phyloP scores from a whole-genome alignment of 805 yeast species.

The Millerozyma miso region DNA sequence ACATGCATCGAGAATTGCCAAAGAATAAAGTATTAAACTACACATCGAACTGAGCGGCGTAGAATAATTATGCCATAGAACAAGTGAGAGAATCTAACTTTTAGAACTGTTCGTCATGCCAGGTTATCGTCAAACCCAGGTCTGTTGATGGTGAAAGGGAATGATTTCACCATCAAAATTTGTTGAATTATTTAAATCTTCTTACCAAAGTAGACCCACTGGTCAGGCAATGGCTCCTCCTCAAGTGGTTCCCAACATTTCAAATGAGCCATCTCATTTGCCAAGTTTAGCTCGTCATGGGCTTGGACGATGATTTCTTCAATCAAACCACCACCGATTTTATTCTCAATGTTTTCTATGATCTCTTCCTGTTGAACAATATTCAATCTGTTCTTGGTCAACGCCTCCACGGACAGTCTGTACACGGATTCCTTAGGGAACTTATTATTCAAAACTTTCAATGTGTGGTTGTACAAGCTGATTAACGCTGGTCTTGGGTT shows the following conservation, averaged over 20 bases:
- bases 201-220: constrained; percentile 79
- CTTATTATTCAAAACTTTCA: constrained; percentile 50
- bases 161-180: too few relatives aligned
- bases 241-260: constrained; percentile 77
- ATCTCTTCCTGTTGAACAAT: constrained; percentile 63
- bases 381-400: constrained; percentile 65
- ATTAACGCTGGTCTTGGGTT: constrained; percentile 77
- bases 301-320: constrained; percentile 84
- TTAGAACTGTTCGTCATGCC: neutral
- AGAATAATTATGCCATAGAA: neutral
- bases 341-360: constrained; percentile 60
- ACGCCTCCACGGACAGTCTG: constrained; percentile 65
- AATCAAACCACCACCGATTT: constrained; percentile 78
- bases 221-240: constrained; percentile 75
- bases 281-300: constrained; percentile 68
- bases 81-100: neutral
- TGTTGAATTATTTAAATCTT: constrained; percentile 38
- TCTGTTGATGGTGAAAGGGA: too few relatives aligned
- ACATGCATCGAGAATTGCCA: neutral
- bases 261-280: constrained; percentile 62
- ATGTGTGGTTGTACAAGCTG: constrained; percentile 66
- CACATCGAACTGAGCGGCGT: neutral
- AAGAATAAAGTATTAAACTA: neutral
- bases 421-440: constrained; percentile 74
- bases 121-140: neutral